These are phyloP conservation scores for Blastobotrys americana DNA, from an alignment of 805 yeast genomes.

Conservation along the genomic window DNA sequence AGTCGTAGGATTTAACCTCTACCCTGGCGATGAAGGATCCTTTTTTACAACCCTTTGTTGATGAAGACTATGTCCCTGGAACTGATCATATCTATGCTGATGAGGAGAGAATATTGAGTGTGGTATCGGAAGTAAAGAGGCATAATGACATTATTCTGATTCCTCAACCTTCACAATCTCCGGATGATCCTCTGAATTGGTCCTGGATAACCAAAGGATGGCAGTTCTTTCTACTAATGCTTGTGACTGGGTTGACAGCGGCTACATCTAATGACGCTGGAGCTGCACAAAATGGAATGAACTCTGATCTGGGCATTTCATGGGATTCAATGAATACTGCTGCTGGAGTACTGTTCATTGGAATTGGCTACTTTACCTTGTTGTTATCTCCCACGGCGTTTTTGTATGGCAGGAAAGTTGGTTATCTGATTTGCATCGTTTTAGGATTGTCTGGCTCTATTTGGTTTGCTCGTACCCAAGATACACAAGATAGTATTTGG, in stretches of 20 bases:
- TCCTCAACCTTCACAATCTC: conserved; percentile 62
- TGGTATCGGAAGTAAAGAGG: conserved; percentile 1
- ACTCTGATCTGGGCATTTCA: conserved; percentile 54
- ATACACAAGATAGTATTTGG: conserved; percentile 60
- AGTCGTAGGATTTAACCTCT: neutral
- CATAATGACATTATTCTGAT: conserved; percentile 40
- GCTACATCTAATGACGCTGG: conserved; percentile 68
- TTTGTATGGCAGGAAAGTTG: conserved; percentile 59
- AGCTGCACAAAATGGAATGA: conserved; percentile 59
- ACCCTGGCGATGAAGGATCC: neutral
- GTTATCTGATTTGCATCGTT: conserved; percentile 53
- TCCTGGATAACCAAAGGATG: conserved; percentile 39
- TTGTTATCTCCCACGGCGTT: conserved; percentile 62
- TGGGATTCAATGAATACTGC: conserved; percentile 70
- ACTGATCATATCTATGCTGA: conserved; percentile 18
- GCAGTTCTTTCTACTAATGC: conserved; percentile 36
- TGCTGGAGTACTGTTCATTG: conserved; percentile 68
- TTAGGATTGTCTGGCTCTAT: conserved; percentile 60
- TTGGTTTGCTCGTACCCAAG: conserved; percentile 58
- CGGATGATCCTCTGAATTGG: conserved; percentile 69
- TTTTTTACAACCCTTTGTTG: conserved; percentile 4
- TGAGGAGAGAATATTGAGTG: conserved; percentile 7
- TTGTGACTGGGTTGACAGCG: conserved; percentile 41
- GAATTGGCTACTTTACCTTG: conserved; percentile 60
- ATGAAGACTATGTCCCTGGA: conserved; percentile 22